Base-by-base conservation (phyloP, 2,329 filamentous ascomycete species). In the Akanthomyces muscarius region DNA sequence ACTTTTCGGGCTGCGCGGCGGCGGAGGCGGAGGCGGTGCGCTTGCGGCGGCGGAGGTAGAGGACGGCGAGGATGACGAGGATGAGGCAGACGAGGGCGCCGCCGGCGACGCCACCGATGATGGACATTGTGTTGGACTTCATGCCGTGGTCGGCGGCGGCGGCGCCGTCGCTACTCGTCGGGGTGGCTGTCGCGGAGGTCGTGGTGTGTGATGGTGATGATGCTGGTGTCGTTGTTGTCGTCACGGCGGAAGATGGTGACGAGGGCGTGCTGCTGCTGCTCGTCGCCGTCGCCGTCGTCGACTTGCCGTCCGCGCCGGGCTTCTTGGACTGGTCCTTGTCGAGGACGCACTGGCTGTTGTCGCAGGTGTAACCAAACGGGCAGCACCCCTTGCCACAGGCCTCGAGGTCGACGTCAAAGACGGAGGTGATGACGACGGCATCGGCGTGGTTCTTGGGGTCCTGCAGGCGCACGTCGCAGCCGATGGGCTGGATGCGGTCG, bases 321-420 rank as follows among this genome's bases (percentile, higher is more conserved):
- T 67, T n/a, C 38, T 71, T 66, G 10, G 74, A 72, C 69, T 88
- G 83, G 69, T 88, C 80, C 18, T 75, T 65, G 65, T 86, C 73
- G 68, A 76, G 78, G 13, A 78, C 71, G 68, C 89, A 92, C 65
- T 76, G 63, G 6, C 21, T 5, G 56, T 74, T 72, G 59, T 71
- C 71, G 75, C 90, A 93, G 1, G 78, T 76, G 75, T 88, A 92
- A 3, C 90, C 90, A 73, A 88, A 87, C 0, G 90, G 89, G 71
- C 90, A 93, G 74, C 89, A 93, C n/a, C 65, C 73, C 21, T 69
- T 71, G 16, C 83, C 87, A 68, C 90, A 92, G 23, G 75, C 79
- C 2, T 77, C 74, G 16, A 92, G 77, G 13, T 78, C 75, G 11
- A 82, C 79, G 21, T 79, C 78, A 36, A 89, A 83, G 10, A 85